Evolutionary conservation across 2,329 filamentous ascomycete species (phyloP), one percentile per base, ranked within the genome.

Genomic region (Endothia cerciana): DNA sequence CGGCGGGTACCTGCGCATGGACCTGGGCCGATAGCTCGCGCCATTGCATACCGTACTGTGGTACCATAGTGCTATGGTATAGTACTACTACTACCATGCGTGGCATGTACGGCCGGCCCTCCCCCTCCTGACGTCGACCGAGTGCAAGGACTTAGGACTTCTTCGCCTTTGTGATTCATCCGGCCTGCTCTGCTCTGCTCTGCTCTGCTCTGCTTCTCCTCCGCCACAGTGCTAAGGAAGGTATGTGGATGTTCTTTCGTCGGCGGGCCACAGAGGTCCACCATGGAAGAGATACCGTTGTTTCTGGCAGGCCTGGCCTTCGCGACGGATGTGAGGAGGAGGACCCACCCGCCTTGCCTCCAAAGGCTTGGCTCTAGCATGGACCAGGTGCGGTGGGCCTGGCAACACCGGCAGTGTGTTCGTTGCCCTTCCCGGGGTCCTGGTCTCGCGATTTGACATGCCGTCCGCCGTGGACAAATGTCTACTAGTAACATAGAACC

Each of bases 1-100:
- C 30, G 4, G 33, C 58, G 58, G 58, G 58, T 60, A 60, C 58
- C 58, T 60, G 58, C 58, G 25, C 58, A 5, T 36, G 8, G 43
- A 17, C 58, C 43, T 15, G 43, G 43, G 43, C 28, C 28, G 58
- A 60, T 60, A 47, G 43, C 22, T 36, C 13, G 58, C 41, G 41
- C 19, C 28, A 17, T 36, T 8, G 47, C 15, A 13, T 28, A 1
- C 25, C 15, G 45, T 47, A 15, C 6, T 47, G 13, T 47, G n/a
- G 45, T 47, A 49, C 22, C 4, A 25, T 28, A 25, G 22, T 49
- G 10, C 33, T 36, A 36, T 36, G 33, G 33, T 5, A n/a, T n/a
- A 47, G 22, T 47, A 22, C 40, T 17, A 22, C 43, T n/a, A 45
- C 41, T n/a, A n/a, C n/a, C n/a, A n/a, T n/a, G n/a, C n/a, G n/a